Conservation (phyloP, 2,329 filamentous ascomycete genomes). For the Cordyceps tenuipes region DNA sequence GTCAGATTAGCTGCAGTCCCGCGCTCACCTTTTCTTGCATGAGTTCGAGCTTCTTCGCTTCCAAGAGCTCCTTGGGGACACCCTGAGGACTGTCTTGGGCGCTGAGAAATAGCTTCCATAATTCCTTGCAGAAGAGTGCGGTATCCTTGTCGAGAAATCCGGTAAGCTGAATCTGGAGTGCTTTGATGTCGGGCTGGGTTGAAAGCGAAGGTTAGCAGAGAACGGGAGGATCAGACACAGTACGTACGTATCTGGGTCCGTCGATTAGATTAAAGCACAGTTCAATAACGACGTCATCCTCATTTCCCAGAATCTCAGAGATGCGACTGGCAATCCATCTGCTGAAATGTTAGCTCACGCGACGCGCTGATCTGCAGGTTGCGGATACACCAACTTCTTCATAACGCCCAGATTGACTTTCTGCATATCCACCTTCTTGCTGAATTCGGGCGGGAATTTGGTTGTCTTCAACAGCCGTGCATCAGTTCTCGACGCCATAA, state of each 20-base stretch:
- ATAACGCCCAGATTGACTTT: constrained; percentile 97
- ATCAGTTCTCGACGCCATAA: constrained; percentile 78
- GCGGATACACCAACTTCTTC: constrained; percentile 69
- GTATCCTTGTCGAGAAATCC: constrained; percentile 95
- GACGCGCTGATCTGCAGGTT: neutral
- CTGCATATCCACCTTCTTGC: constrained; percentile 89
- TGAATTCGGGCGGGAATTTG: constrained; percentile 91
- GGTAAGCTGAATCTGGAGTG: constrained; percentile 86
- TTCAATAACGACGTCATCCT: constrained; percentile 94
- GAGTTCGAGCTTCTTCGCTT: constrained; percentile 92
- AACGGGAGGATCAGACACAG: constrained; percentile 11
- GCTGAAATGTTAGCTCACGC: constrained; percentile 13
- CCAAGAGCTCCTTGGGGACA: constrained; percentile 86
- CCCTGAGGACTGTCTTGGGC: constrained; percentile 83
- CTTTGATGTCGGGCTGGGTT: constrained; percentile 83
- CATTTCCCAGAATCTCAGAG: constrained; percentile 76
- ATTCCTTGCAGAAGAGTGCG: constrained; percentile 77
- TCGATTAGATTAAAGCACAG: constrained; percentile 66
- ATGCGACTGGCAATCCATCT: constrained; percentile 94
- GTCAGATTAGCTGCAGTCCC: neutral
- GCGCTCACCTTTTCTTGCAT: constrained; percentile 79
- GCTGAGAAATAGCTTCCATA: constrained; percentile 87
- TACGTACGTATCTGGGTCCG: constrained; percentile 63
- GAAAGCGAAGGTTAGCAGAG: constrained; percentile 19
- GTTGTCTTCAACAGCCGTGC: constrained; percentile 83